Conservation (phyloP, 2,329 filamentous ascomycete genomes). For the Corinectria fuckeliana region DNA sequence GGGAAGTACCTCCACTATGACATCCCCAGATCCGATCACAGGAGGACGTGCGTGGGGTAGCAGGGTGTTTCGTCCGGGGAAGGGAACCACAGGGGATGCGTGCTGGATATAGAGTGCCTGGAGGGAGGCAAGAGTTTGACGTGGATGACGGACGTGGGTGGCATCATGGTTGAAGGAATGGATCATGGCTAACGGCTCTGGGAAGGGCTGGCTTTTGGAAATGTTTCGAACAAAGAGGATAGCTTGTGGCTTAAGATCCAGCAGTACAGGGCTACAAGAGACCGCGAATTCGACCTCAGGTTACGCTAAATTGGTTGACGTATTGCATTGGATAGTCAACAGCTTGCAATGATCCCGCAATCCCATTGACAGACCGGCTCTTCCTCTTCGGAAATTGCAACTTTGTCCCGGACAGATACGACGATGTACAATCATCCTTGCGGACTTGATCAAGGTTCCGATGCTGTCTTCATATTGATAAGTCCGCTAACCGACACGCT, state of each 20-base stretch:
- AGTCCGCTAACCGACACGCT: neutral
- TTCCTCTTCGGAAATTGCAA: constrained; percentile 43
- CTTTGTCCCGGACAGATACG: constrained; percentile 45
- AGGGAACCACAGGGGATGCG: too few relatives aligned
- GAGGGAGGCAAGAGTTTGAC: neutral
- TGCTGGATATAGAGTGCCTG: constrained; percentile 16
- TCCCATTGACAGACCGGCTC: constrained; percentile 22
- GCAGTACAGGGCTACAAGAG: neutral
- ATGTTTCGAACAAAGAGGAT: neutral
- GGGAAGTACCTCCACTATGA: neutral
- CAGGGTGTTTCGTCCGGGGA: neutral
- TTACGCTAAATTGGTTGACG: too few relatives aligned
- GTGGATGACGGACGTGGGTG: neutral
- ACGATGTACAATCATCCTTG: constrained; percentile 33
- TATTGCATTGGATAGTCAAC: too few relatives aligned
- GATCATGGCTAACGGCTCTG: neutral
- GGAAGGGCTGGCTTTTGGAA: neutral
- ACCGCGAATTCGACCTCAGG: neutral
- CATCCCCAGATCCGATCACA: neutral
- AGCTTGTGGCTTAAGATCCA: neutral
- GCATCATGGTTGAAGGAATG: neutral
- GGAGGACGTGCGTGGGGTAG: constrained; percentile 3
- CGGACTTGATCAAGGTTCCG: neutral
- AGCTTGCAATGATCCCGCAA: neutral
- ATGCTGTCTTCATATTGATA: neutral